Evolutionary conservation across 306 rosid genomes (phyloP), one percentile per base, ranked within the genome.

Genomic region (Castanea sativa): DNA sequence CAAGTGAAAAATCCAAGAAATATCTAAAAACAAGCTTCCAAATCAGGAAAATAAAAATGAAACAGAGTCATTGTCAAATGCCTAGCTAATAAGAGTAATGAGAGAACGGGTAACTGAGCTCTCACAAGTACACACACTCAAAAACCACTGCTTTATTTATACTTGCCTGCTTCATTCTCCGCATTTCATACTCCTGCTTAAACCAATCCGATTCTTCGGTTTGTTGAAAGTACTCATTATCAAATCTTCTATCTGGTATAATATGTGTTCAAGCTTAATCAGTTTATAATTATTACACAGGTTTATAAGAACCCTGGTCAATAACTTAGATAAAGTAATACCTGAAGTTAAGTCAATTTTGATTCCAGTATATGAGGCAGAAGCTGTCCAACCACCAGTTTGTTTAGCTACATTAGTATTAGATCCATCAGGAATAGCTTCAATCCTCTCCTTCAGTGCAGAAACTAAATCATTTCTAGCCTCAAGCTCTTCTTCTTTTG

Each of bases 151-250:
- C 18, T 43, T 10, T 3, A 45, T 3, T 2, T 20, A 67, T 27
- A 52, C 79, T 80, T 83, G 81, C 89, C 87, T 83, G 87, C n/a
- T 78, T 86, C 33, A 80, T 70, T 71, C 76, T 81, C 10, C 87
- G 71, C 83, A 86, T 77, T 78, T 86, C 83, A 15, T 75, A 81
- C 38, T 81, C 85, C 33, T 86, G 78, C 55, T 82, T 83, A 58
- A 83, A 83, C 59, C 25, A 65, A 78, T 83, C 80, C 1, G 75
- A 69, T 70, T 86, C 79, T 57, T 81, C 49, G 8, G 89, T 86
- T 71, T 75, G 85, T 41, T 74, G 81, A 78, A 63, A 81, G 79
- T 80, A 83, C 59, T 78, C 85, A 33, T n/a, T 18, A 41, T 69
- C 76, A 64, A 58, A 83, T 65, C 55, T 65, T 56, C 83, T 81